Conservation (phyloP, 2,329 filamentous ascomycete species). For the Graphilbum sp. region DNA sequence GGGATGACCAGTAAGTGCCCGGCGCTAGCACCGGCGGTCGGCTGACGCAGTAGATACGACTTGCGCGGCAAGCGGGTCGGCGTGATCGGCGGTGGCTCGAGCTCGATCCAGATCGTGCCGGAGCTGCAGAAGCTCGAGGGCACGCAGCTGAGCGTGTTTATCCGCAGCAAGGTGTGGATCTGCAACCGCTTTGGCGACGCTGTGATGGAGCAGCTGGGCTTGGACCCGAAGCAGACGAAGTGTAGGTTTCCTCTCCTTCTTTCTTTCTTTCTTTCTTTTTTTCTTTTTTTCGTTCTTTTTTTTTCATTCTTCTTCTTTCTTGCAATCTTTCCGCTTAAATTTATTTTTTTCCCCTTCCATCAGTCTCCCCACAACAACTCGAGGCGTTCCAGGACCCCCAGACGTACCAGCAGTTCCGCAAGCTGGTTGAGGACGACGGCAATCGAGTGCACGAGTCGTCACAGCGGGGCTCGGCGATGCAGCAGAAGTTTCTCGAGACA, state of each 20-base stretch:
- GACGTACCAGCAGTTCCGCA: constrained; percentile 24
- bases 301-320: too few species aligned
- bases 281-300: too few species aligned
- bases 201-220: constrained; percentile 24
- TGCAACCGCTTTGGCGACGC: constrained; percentile 28
- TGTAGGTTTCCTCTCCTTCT: constrained; percentile 23
- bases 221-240: constrained; percentile 20
- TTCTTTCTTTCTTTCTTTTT: too few species aligned
- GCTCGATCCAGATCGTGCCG: constrained; percentile 36
- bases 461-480: constrained; percentile 20
- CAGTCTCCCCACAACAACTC: too few species aligned
- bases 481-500: constrained; percentile 13
- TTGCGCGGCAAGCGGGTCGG: constrained; percentile 30
- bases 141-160: constrained; percentile 25
- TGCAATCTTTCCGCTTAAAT: too few species aligned
- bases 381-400: constrained; percentile 21
- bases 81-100: constrained; percentile 35
- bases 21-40: neutral
- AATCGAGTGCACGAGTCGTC: constrained; percentile 26
- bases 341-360: too few species aligned
- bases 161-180: constrained; percentile 34
- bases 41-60: constrained; percentile 16
- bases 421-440: constrained; percentile 24
- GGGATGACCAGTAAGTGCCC: constrained; percentile 21
- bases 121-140: constrained; percentile 26